Evolutionary conservation across 2,329 filamentous ascomycete species (phyloP), one percentile per base, ranked within the genome.

Genomic region (Microsporum audouinii): DNA sequence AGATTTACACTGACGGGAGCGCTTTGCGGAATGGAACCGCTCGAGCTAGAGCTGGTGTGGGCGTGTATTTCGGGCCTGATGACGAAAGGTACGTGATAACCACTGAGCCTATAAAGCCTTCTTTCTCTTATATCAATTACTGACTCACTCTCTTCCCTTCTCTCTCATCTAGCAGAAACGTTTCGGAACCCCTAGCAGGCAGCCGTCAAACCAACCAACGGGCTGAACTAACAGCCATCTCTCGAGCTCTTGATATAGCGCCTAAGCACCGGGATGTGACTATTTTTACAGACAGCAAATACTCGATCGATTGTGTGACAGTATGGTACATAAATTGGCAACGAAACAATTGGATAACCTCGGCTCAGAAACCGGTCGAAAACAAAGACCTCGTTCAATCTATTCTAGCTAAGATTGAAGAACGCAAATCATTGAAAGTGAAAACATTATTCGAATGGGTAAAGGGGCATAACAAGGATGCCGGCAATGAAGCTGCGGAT

Each of bases 131-230:
- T 38, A 58, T 61, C 39, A 17, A 63, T 61, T 62, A 68, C 69
- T 71, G 59, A 72, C 63, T 43, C 65, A 59, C 33, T 34, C 17
- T 55, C 14, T 41, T 71, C 51, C 62, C 63, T 58, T 59, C 64
- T 39, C 17, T 57, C 55, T 39, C 36, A 43, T 43, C 64, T 67
- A 71, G 72, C 68, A 85, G 84, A 66, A 88, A 88, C 68, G 75
- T 95, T 29, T 89, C 88, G 10, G 91, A 95, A 73, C 84, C 85
- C 2, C 82, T 96, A 1, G 75, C 80, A 58, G 90, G 90, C 58
- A 78, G 81, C 14, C 79, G 80, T 7, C 94, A 97, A 75, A 97
- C 94, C 0, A 99, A 99, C 71, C 90, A 97, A 73, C 88, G 94
- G 2, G 94, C 92, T n/a, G 94, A 99, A 76, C 79, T 99, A 62